These are phyloP conservation scores for Henckelia pumila DNA, from an alignment of 257 asterid genomes.

Conservation along the genomic window DNA sequence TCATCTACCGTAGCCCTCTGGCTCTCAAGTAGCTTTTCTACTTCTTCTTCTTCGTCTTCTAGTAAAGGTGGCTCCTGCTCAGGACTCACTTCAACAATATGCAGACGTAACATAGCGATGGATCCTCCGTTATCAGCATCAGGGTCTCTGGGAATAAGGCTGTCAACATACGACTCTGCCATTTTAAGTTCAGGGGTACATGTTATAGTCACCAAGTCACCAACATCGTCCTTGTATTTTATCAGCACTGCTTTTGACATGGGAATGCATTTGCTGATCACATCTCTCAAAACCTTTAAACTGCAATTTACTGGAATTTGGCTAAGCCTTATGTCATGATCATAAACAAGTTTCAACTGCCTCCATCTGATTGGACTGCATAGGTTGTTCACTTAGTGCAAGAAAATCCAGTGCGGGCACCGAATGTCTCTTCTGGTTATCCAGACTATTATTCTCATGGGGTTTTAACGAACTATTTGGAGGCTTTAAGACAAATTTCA, in stretches of 20 bases:
- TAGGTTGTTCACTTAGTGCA: conserved; percentile 27
- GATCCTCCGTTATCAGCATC: conserved; percentile 46
- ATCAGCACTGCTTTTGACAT: conserved; percentile 79
- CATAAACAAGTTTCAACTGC: conserved; percentile 86
- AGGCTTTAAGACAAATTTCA: conserved; percentile 77
- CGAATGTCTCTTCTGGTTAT: conserved; percentile 36
- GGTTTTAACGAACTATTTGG: conserved; percentile 48
- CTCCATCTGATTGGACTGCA: conserved; percentile 44
- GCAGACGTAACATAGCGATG: conserved; percentile 67
- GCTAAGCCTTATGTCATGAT: conserved; percentile 87
- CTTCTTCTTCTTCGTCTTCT: conserved; percentile 51
- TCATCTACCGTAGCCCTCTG: conserved; percentile 50
- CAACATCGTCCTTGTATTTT: conserved; percentile 80
- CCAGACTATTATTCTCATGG: conserved; percentile 35
- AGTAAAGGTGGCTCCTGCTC: conserved; percentile 92
- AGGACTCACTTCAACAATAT: conserved; percentile 86
- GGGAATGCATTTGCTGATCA: conserved; percentile 67
- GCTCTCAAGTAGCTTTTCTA: conserved; percentile 39
- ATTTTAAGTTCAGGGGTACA: conserved; percentile 66
- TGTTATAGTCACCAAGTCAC: conserved; percentile 85
- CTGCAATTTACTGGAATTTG: conserved; percentile 79
- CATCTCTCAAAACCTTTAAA: conserved; percentile 68
- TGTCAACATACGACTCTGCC: conserved; percentile 70
- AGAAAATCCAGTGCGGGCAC: conserved; percentile 16
- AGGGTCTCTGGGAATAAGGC: conserved; percentile 40